These are phyloP conservation scores for Magnaporthiopsis rhizophila DNA, from an alignment of 2,329 filamentous ascomycete species.

Conservation along the genomic window DNA sequence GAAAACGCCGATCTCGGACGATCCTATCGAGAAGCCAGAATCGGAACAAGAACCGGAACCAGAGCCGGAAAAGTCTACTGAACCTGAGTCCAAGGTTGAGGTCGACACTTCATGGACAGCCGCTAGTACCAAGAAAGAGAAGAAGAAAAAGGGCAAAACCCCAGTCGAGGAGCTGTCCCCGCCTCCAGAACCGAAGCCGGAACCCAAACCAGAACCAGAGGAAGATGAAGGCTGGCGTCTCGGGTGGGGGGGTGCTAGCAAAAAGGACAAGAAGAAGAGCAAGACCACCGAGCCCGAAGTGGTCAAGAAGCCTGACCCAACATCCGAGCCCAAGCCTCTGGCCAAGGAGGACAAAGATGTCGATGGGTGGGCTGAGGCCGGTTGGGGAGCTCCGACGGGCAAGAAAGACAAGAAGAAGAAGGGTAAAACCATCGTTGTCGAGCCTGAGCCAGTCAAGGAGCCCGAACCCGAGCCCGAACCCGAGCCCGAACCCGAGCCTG, in stretches of 20 bases:
- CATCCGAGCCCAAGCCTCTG: constrained; percentile 10
- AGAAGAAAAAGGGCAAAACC: constrained; percentile 29
- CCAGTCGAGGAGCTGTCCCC: constrained; percentile 23
- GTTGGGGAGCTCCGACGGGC: constrained; percentile 10
- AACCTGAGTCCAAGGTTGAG: not conserved
- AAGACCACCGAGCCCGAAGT: constrained; percentile 13
- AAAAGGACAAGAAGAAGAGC: constrained; percentile 21
- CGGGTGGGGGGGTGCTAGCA: constrained; percentile 8
- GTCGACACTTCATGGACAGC: constrained; percentile 41
- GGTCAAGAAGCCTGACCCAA: constrained; percentile 11
- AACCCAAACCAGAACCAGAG: constrained; percentile 16
- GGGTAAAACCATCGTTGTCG: constrained; percentile 14
- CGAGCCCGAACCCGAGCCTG: constrained; percentile 10
- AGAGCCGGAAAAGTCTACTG: constrained; percentile 19
- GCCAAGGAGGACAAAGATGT: constrained; percentile 10
- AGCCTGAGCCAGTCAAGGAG: constrained; percentile 12
- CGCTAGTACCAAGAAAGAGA: constrained; percentile 23
- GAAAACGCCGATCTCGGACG: constrained; percentile 10
- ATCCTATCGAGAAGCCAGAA: constrained; percentile 12
- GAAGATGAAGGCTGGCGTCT: constrained; percentile 7
- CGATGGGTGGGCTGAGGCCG: constrained; percentile 8
- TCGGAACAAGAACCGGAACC: constrained; percentile 13
- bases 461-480: constrained; percentile 11
- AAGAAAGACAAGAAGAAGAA: constrained; percentile 20
- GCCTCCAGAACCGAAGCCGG: constrained; percentile 16